phyloP scores from a whole-genome alignment of 805 yeast genomes.

The Kuraishia molischiana region DNA sequence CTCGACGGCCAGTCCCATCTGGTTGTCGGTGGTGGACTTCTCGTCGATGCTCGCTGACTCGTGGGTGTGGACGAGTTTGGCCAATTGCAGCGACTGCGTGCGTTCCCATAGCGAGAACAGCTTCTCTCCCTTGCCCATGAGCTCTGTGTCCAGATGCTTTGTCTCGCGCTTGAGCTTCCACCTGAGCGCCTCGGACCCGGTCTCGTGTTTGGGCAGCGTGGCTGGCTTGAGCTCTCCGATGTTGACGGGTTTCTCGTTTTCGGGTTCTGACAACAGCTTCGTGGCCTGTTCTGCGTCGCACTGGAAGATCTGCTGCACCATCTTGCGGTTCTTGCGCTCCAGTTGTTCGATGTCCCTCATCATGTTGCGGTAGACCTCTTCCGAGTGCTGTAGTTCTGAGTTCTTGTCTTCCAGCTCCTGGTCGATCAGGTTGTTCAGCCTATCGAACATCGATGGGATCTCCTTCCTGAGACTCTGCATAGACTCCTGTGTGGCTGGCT shows the following conservation, averaged over 20 bases:
- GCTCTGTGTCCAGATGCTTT: constrained; percentile 8
- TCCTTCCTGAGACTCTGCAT: neutral
- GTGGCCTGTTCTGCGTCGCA: constrained; percentile 16
- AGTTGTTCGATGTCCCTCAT: constrained; percentile 19
- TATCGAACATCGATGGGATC: constrained; percentile 1
- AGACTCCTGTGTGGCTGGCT: neutral
- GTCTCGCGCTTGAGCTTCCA: constrained; percentile 9
- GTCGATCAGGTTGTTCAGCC: constrained; percentile 2
- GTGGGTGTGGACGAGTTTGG: constrained; percentile 46
- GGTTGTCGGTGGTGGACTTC: constrained; percentile 1
- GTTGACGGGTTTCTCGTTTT: neutral
- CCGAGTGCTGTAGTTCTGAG: constrained; percentile 1
- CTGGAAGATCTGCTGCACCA: constrained; percentile 10
- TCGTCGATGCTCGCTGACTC: constrained; percentile 17
- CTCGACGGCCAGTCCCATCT: constrained; percentile 21
- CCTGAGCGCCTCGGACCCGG: constrained; percentile 5
- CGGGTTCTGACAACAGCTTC: constrained; percentile 12
- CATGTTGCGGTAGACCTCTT: neutral
- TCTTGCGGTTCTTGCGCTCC: constrained; percentile 9
- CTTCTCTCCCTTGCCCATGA: constrained; percentile 19
- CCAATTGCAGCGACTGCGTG: constrained; percentile 52
- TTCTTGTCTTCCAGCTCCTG: constrained; percentile 5
- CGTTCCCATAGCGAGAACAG: constrained; percentile 38
- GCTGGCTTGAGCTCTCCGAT: neutral
- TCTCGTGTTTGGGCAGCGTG: neutral